Conservation (phyloP, 2,329 filamentous ascomycete species). For the Botrytis byssoidea region DNA sequence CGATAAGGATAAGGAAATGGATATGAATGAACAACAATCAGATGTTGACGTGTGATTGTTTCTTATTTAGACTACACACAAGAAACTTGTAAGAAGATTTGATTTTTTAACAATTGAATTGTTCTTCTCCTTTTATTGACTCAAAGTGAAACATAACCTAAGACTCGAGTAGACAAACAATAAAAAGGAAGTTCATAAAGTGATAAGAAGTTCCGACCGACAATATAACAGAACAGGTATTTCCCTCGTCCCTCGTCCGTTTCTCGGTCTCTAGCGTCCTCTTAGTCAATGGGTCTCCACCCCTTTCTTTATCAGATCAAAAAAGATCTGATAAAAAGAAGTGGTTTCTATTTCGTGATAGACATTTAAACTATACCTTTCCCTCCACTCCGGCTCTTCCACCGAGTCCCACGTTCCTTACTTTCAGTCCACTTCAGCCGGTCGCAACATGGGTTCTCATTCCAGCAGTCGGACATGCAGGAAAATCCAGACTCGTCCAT, state of each 20-base stretch:
- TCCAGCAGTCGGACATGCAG: background rate
- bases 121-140: background rate
- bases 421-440: background rate
- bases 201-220: background rate
- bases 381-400: background rate
- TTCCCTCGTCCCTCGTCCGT: background rate
- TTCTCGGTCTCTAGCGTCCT: slow-evolving; percentile 6
- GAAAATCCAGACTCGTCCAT: background rate
- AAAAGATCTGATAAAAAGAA: background rate
- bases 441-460: background rate
- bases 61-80: slow-evolving; percentile 34
- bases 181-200: background rate
- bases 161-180: background rate
- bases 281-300: background rate
- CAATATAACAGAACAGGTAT: background rate
- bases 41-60: slow-evolving; percentile 22
- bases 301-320: slow-evolving; percentile 5
- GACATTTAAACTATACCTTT: background rate
- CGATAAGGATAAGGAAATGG: slow-evolving; percentile 24
- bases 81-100: background rate
- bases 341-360: slow-evolving; percentile 10
- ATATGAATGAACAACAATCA: slow-evolving; percentile 26
- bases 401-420: background rate
- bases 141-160: background rate
- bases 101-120: background rate